phyloP scores from a whole-genome alignment of 2,329 filamentous ascomycete species.

The Pseudogymnoascus sp. region DNA sequence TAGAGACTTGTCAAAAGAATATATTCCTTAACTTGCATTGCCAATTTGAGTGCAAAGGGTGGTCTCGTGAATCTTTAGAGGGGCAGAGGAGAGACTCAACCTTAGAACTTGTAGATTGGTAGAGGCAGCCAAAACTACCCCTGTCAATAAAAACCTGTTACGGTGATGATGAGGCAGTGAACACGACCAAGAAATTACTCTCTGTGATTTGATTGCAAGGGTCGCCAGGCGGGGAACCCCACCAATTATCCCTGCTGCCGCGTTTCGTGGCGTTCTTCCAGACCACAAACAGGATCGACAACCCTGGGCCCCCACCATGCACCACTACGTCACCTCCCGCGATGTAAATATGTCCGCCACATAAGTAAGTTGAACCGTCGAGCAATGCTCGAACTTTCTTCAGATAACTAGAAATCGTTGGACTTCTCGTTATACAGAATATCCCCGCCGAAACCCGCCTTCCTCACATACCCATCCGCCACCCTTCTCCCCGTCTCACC shows the following conservation, averaged over 20 bases:
- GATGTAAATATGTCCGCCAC: background rate
- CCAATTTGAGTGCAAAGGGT: background rate
- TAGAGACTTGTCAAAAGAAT: background rate
- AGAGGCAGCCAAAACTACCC: background rate
- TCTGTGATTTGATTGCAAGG: conserved; percentile 1
- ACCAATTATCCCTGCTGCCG: background rate
- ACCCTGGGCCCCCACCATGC: background rate
- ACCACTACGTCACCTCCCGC: background rate
- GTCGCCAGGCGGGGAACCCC: background rate
- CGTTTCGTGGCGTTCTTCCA: background rate
- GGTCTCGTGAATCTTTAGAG: background rate
- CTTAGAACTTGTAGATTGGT: background rate
- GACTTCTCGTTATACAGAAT: background rate
- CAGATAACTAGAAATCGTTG: background rate
- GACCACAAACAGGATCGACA: background rate
- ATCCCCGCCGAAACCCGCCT: background rate
- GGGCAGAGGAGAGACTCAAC: background rate
- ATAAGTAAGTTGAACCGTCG: background rate
- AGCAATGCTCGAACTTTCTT: background rate
- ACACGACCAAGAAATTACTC: background rate
- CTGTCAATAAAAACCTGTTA: background rate
- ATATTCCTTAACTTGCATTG: background rate
- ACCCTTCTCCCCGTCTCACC: background rate
- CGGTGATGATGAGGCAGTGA: background rate
- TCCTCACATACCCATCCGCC: background rate